These are phyloP conservation scores for Beta corolliflora DNA, from an alignment of 179 eudicot species.

Conservation along the genomic window DNA sequence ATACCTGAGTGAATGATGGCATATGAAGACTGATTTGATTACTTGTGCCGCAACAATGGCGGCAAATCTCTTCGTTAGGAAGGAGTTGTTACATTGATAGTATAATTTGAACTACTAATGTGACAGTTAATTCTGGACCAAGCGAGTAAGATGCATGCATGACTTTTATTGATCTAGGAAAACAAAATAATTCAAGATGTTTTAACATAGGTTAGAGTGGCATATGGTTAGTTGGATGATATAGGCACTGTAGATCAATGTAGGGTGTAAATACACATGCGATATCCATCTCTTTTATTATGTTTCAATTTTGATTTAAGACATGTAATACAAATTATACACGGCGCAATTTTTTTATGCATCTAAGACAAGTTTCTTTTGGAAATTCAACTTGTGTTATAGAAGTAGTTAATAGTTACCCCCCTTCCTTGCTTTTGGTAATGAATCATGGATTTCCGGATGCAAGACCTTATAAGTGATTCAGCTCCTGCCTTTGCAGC, in stretches of 20 bases:
- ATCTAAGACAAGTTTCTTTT: background rate
- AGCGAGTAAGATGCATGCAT: too few species aligned
- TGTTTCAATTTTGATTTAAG: background rate
- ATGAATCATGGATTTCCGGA: too few species aligned
- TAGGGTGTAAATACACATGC: background rate
- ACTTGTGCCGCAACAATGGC: too few species aligned
- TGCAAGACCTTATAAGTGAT: background rate
- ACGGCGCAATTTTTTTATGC: background rate
- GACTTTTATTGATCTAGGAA: background rate
- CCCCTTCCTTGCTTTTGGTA: too few species aligned
- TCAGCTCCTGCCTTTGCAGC: background rate
- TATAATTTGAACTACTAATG: background rate
- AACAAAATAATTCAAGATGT: background rate
- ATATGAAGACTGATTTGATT: too few species aligned
- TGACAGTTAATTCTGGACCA: background rate
- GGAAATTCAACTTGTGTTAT: background rate
- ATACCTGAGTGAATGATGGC: background rate
- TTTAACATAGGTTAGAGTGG: background rate
- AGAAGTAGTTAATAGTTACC: too few species aligned
- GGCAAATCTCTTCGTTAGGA: too few species aligned
- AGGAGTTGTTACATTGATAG: too few species aligned
- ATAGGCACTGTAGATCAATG: background rate
- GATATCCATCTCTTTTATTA: background rate
- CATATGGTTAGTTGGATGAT: background rate
- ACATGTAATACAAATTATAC: background rate